Evolutionary conservation across 129 eudicot species (phyloP).

Genomic region (Apium graveolens): DNA sequence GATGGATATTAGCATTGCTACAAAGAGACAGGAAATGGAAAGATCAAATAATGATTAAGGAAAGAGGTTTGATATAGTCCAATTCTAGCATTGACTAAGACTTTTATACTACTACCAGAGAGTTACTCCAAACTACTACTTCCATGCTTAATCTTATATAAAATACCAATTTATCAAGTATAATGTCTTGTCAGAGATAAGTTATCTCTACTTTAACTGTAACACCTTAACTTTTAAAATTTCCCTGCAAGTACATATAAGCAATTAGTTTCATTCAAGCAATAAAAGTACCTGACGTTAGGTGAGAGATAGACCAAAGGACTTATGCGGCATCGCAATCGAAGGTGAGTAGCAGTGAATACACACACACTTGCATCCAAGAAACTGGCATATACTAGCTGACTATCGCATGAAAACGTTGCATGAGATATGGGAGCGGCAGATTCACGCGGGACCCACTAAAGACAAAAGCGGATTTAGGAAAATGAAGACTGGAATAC

Average conservation of each 20-base stretch:
- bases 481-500: not conserved
- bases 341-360: constrained; percentile 63
- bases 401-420: constrained; percentile 87
- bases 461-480: not conserved
- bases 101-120: not conserved
- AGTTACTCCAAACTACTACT: not conserved
- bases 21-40: constrained; percentile 9
- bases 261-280: not conserved
- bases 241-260: not conserved
- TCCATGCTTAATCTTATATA: not conserved
- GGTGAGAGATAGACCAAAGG: constrained; percentile 62
- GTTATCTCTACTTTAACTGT: not conserved
- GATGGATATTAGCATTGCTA: constrained; percentile 66
- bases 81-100: not conserved
- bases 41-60: not conserved
- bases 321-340: constrained; percentile 61
- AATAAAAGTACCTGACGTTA: constrained; percentile 34
- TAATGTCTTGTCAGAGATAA: not conserved
- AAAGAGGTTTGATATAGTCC: not conserved
- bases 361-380: constrained; percentile 65
- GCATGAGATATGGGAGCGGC: constrained; percentile 80
- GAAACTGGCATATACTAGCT: constrained; percentile 76
- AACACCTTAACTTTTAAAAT: not conserved
- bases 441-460: constrained; percentile 80
- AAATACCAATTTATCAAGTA: not conserved